A percentile compares a stretch with the other conserved stretches of the same genome.
Conservation (phyloP, 2,329 filamentous ascomycete genomes). For the Xylaria multiplex region DNA sequence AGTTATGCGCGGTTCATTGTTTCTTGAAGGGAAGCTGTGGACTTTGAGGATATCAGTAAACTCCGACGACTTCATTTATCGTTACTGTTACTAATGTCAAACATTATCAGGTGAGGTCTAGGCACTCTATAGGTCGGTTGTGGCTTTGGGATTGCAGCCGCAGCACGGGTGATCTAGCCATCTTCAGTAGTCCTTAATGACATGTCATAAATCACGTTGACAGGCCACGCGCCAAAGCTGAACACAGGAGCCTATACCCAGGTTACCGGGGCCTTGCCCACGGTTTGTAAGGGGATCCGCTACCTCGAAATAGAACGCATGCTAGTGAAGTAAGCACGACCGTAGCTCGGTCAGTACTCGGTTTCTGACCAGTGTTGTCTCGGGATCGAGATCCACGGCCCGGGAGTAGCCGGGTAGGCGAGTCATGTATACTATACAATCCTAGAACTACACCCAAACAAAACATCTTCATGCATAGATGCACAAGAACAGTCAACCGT, state of each 20-base stretch:
- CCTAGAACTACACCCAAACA: too few species aligned
- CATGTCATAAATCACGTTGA: constrained; percentile 25
- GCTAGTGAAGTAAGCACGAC: constrained; percentile 8
- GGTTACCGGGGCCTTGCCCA: constrained; percentile 24
- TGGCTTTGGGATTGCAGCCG: constrained; percentile 15
- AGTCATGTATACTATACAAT: neutral
- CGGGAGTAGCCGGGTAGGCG: constrained; percentile 6
- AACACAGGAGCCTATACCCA: constrained; percentile 25
- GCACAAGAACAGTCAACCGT: too few species aligned
- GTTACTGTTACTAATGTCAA: neutral
- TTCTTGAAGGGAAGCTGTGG: constrained; percentile 27
- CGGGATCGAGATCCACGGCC: constrained; percentile 14
- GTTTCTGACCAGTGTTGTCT: neutral
- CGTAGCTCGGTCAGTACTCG: neutral
- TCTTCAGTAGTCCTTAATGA: constrained; percentile 18
- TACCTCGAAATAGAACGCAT: constrained; percentile 5
- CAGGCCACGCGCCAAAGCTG: constrained; percentile 23
- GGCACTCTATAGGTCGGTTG: constrained; percentile 12
- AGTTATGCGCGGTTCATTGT: constrained; percentile 10
- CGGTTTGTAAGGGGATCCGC: neutral
- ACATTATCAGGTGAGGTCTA: constrained; percentile 1
- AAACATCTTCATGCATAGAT: too few species aligned
- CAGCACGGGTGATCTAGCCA: constrained; percentile 6
- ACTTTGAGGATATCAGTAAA: constrained; percentile 16
- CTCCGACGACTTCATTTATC: constrained; percentile 3